Percentiles rank a stretch among this genome's conserved stretches.
Evolutionary conservation across 1,284 basidiomycete genomes (phyloP).

Genomic region (Rhodotorula sp.): DNA sequence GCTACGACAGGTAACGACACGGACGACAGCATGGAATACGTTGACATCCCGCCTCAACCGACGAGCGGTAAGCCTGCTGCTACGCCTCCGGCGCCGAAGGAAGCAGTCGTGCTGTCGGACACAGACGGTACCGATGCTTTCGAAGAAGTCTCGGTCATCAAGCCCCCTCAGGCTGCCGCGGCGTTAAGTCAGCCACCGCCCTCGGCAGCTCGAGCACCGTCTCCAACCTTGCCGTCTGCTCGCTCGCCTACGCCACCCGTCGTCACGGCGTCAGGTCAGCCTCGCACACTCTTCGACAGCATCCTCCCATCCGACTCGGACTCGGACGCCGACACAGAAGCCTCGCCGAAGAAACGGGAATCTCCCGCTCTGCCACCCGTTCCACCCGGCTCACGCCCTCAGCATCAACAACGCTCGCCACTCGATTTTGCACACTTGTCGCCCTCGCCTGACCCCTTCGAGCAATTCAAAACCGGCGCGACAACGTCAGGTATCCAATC

Average conservation of each 20-base stretch:
- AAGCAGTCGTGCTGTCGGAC: neutral
- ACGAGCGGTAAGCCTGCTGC: no score
- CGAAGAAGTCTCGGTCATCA: constrained; percentile 22
- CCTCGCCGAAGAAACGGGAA: neutral
- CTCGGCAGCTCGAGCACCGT: neutral
- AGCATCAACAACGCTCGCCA: neutral
- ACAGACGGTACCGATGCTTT: constrained; percentile 30
- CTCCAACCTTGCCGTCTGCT: neutral
- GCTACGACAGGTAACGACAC: constrained; percentile 2
- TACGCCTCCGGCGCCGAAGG: neutral
- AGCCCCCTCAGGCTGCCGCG: neutral
- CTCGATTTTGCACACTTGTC: neutral
- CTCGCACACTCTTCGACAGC: constrained; percentile 8
- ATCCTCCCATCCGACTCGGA: constrained; percentile 62
- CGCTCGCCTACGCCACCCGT: neutral
- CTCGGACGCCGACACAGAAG: constrained; percentile 48
- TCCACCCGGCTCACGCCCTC: neutral
- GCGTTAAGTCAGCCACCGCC: neutral
- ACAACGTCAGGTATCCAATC: neutral
- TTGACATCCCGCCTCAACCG: neutral
- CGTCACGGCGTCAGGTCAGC: neutral
- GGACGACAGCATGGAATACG: constrained; percentile 36
- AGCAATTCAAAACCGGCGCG: neutral
- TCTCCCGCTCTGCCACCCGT: neutral
- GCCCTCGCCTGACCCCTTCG: neutral